These are phyloP conservation scores for Podosphaera aphanis DNA, from an alignment of 2,329 filamentous ascomycete species.

Conservation along the genomic window DNA sequence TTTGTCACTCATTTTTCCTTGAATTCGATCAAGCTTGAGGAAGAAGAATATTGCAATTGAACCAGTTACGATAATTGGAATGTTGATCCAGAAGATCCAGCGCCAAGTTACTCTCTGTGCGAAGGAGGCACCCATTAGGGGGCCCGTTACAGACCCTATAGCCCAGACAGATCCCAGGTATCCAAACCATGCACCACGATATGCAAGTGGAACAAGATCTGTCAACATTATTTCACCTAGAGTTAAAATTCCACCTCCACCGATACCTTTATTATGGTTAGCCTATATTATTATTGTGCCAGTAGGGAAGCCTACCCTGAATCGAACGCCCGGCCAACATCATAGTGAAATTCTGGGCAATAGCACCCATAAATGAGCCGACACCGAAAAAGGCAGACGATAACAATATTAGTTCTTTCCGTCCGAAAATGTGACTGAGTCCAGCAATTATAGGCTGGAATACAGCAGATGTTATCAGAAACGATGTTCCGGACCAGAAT, in stretches of 20 bases:
- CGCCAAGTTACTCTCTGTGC: slow-evolving; percentile 28
- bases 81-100: slow-evolving; percentile 35
- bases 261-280: slow-evolving; percentile 13
- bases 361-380: slow-evolving; percentile 18
- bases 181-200: slow-evolving; percentile 17
- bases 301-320: slow-evolving; percentile 17
- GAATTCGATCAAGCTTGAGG: slow-evolving; percentile 9
- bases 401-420: slow-evolving; percentile 13
- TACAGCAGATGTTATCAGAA: slow-evolving; percentile 40
- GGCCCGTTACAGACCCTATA: slow-evolving; percentile 29
- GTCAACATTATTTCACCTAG: slow-evolving; percentile 24
- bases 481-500: slow-evolving; percentile 51
- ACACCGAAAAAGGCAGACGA: slow-evolving; percentile 17
- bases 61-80: slow-evolving; percentile 12
- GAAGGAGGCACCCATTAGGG: slow-evolving; percentile 28
- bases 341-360: slow-evolving; percentile 18
- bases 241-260: slow-evolving; percentile 26
- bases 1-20: slow-evolving; percentile 8
- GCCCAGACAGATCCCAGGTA: slow-evolving; percentile 24
- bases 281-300: background rate
- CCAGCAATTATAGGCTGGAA: slow-evolving; percentile 26
- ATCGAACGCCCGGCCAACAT: slow-evolving; percentile 20
- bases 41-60: slow-evolving; percentile 11
- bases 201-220: slow-evolving; percentile 22
- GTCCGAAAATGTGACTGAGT: slow-evolving; percentile 21